Percentiles rank a stretch among this genome's conserved stretches.
Conservation (phyloP, 805 yeast genomes). For the Kuraishia hungarica region DNA sequence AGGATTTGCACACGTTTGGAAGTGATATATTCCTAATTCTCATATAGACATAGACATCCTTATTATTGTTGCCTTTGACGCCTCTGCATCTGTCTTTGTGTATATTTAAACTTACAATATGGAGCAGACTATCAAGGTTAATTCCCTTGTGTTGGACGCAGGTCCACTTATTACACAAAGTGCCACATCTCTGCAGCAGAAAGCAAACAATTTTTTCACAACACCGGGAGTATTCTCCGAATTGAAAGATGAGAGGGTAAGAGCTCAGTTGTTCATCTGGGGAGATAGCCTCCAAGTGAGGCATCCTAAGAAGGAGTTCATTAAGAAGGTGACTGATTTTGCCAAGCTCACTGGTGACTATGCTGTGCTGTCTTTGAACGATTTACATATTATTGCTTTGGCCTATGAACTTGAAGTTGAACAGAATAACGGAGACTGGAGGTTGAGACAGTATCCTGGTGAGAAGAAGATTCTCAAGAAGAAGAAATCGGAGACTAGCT, state of each 20-base stretch:
- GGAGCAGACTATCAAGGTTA: constrained; percentile 23
- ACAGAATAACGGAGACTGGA: constrained; percentile 56
- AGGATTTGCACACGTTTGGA: no score
- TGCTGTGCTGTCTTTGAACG: constrained; percentile 80
- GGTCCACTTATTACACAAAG: constrained; percentile 89
- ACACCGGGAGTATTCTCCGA: constrained; percentile 90
- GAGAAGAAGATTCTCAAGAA: constrained; percentile 34
- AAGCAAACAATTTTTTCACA: constrained; percentile 69
- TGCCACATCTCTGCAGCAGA: constrained; percentile 59
- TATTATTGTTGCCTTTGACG: no score
- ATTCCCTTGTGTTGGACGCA: constrained; percentile 79
- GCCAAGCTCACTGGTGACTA: constrained; percentile 89
- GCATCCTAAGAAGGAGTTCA: constrained; percentile 65
- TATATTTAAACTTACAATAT: no score
- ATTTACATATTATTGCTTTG: constrained; percentile 86
- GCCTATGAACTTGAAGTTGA: constrained; percentile 82
- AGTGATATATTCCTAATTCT: no score
- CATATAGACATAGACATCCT: no score
- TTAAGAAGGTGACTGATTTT: constrained; percentile 63
- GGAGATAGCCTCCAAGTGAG: constrained; percentile 58
- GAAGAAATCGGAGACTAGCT: constrained; percentile 24
- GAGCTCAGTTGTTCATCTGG: constrained; percentile 77
- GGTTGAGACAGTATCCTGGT: constrained; percentile 69
- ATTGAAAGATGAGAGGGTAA: constrained; percentile 76
- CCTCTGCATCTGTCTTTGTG: not conserved